Conservation (phyloP, 768 basidiomycete species). For the Tylopilus felleus region DNA sequence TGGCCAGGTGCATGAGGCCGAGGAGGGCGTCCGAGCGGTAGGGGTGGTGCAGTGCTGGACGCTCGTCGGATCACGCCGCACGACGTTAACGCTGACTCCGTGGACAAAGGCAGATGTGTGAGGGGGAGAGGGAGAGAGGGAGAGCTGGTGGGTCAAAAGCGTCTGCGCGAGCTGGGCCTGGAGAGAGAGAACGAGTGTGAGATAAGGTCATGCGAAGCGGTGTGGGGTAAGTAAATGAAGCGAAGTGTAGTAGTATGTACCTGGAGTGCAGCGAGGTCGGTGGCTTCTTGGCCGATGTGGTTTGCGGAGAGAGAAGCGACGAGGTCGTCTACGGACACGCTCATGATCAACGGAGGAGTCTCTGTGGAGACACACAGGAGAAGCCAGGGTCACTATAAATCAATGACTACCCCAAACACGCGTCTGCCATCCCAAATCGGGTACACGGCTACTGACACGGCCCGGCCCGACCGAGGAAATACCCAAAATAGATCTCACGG, state of each 20-base stretch:
- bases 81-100: slow-evolving; percentile 19
- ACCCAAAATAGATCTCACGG: not conserved
- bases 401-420: slow-evolving; percentile 25
- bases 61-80: slow-evolving; percentile 30
- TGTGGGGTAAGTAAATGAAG: slow-evolving; percentile 20
- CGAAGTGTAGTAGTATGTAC: slow-evolving; percentile 22
- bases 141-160: slow-evolving; percentile 34
- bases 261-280: slow-evolving; percentile 47
- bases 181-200: not conserved
- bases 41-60: slow-evolving; percentile 42
- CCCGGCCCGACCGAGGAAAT: slow-evolving; percentile 5
- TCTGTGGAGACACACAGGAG: slow-evolving; percentile 6
- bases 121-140: slow-evolving; percentile 17
- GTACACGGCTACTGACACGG: not conserved
- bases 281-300: slow-evolving; percentile 54
- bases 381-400: slow-evolving; percentile 17
- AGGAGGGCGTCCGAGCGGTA: slow-evolving; percentile 35
- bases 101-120: slow-evolving; percentile 19
- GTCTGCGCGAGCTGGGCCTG: slow-evolving; percentile 48
- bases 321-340: slow-evolving; percentile 48
- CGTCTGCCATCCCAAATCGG: slow-evolving; percentile 5
- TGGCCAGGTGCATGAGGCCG: slow-evolving; percentile 30
- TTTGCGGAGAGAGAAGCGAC: slow-evolving; percentile 43
- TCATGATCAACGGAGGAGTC: slow-evolving; percentile 33
- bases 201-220: slow-evolving; percentile 17